A percentile compares a stretch with the other conserved stretches of the same genome.
Evolutionary conservation across 225 moss, liverwort and hornwort species (phyloP).

Genomic region (Antitrichia curtipendula): DNA sequence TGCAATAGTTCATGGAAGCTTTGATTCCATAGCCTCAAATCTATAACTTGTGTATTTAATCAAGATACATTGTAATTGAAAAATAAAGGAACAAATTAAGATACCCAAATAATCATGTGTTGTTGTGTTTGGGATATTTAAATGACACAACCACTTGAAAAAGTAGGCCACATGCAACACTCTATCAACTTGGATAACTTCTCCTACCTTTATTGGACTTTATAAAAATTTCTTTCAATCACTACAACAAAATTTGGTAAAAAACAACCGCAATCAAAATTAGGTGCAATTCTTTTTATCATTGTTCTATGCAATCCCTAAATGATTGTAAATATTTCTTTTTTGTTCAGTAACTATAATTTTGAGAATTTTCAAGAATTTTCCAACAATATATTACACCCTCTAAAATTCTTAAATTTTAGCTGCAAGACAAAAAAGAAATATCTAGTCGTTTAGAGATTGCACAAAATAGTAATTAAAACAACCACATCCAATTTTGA

Average conservation of each 20-base stretch:
- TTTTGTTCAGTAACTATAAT: not conserved
- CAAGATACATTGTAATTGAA: too few species aligned
- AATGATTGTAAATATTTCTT: not conserved
- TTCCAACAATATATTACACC: too few species aligned
- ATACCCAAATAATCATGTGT: not conserved
- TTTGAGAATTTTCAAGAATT: not conserved
- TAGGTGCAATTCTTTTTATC: not conserved
- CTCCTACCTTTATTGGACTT: too few species aligned
- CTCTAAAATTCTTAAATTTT: too few species aligned
- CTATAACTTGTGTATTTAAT: too few species aligned
- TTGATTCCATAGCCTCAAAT: too few species aligned
- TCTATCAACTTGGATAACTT: not conserved
- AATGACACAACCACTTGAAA: not conserved
- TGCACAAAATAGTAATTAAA: too few species aligned
- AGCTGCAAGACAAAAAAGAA: too few species aligned
- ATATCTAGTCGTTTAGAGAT: too few species aligned
- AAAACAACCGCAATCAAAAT: not conserved
- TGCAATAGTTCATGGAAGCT: too few species aligned
- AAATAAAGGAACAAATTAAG: not conserved
- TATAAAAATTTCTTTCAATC: too few species aligned
- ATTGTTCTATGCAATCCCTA: rapidly evolving
- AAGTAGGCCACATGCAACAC: not conserved
- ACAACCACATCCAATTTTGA: too few species aligned
- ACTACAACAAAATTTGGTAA: not conserved
- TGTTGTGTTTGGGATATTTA: not conserved